Conservation (phyloP, 148 eudicot species). For the Fallopia convolvulus region DNA sequence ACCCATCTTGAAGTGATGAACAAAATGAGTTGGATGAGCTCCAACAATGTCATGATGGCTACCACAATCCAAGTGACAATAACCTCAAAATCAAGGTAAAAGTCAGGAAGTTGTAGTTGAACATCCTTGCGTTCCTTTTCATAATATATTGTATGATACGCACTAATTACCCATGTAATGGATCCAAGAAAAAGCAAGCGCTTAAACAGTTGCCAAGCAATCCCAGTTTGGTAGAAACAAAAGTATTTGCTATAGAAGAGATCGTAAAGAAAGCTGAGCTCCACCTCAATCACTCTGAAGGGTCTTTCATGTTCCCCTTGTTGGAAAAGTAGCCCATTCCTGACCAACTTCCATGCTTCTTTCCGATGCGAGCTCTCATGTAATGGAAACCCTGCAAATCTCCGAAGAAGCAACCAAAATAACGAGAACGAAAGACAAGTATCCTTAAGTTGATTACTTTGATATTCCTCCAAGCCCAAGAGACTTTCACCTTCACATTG, state of each 20-base stretch:
- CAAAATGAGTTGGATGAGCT: not conserved
- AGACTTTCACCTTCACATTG: not conserved
- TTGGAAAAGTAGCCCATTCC: not conserved
- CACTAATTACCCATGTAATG: not conserved
- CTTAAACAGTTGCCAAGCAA: not conserved
- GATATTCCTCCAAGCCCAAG: not conserved
- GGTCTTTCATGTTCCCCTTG: not conserved
- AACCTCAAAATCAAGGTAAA: not conserved
- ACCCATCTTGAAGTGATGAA: not conserved
- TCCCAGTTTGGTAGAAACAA: not conserved
- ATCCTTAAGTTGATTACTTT: not conserved
- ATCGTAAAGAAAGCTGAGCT: not conserved
- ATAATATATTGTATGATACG: not conserved
- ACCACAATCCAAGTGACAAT: not conserved
- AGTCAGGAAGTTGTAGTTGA: not conserved
- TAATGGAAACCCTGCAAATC: not conserved
- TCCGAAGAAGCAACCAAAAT: not conserved
- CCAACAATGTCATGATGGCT: not conserved
- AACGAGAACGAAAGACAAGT: not conserved
- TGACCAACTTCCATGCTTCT: not conserved
- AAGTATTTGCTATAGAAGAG: slow-evolving; percentile 5
- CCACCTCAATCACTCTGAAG: not conserved
- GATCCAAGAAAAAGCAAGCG: not conserved
- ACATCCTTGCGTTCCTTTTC: not conserved
- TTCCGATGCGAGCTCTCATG: not conserved